phyloP scores from a whole-genome alignment of 2,329 filamentous ascomycete genomes.

The Penicillium griseofulvum region DNA sequence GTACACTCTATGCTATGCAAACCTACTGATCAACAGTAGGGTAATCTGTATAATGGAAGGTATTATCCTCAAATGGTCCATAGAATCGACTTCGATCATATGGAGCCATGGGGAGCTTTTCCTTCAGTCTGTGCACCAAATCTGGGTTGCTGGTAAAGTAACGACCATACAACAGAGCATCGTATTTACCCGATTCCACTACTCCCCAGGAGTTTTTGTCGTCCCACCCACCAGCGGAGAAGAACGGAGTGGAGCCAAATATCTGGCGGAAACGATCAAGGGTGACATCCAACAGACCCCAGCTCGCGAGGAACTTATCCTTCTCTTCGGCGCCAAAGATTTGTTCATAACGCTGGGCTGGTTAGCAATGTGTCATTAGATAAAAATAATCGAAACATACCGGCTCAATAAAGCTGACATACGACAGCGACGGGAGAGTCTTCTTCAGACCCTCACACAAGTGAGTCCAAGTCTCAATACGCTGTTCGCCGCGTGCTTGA shows the following conservation, averaged over 20 bases:
- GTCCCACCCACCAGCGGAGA: constrained; percentile 56
- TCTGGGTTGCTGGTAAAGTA: constrained; percentile 53
- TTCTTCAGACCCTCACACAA: constrained; percentile 52
- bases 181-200: constrained; percentile 49
- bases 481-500: constrained; percentile 50
- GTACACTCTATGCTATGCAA: too few species aligned
- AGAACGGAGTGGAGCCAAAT: constrained; percentile 53
- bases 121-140: constrained; percentile 45
- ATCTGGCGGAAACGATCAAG: constrained; percentile 52
- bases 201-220: constrained; percentile 52
- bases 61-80: constrained; percentile 37
- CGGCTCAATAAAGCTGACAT: constrained; percentile 58
- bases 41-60: constrained; percentile 33
- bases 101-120: constrained; percentile 38
- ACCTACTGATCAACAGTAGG: constrained; percentile 10
- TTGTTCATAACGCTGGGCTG: constrained; percentile 49
- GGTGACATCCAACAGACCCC: constrained; percentile 48
- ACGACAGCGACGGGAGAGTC: constrained; percentile 46
- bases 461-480: constrained; percentile 54
- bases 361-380: not conserved
- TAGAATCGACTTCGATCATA: constrained; percentile 51
- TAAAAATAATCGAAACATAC: constrained; percentile 14
- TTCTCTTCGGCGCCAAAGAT: constrained; percentile 51
- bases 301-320: constrained; percentile 49
- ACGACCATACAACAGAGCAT: constrained; percentile 49